These are phyloP conservation scores for Leishmania tarentolae DNA, from an alignment of 208 protist species.

Conservation along the genomic window DNA sequence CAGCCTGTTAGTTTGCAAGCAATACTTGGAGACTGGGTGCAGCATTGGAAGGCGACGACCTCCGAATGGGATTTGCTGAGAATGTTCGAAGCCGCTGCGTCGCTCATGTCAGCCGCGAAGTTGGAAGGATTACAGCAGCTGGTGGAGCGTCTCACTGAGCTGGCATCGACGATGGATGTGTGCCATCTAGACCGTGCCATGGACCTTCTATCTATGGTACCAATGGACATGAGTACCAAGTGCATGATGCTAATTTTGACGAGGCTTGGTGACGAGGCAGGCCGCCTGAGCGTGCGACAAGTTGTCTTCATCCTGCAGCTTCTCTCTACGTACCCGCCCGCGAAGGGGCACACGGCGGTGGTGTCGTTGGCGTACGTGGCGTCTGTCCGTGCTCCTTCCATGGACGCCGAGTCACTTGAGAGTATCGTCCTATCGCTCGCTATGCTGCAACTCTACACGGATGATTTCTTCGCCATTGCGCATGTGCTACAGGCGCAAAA, in stretches of 20 bases:
- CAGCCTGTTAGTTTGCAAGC: slow-evolving; percentile 32
- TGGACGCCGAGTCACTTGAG: slow-evolving; percentile 63
- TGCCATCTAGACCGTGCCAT: slow-evolving; percentile 53
- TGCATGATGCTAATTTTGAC: slow-evolving; percentile 64
- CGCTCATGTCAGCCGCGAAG: slow-evolving; percentile 31
- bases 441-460: slow-evolving; percentile 67
- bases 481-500: slow-evolving; percentile 49
- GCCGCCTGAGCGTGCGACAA: slow-evolving; percentile 61
- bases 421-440: slow-evolving; percentile 62
- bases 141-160: slow-evolving; percentile 33
- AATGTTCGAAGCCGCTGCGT: slow-evolving; percentile 47
- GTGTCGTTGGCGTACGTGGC: slow-evolving; percentile 74
- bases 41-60: slow-evolving; percentile 20
- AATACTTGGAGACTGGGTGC: slow-evolving; percentile 41
- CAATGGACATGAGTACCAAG: slow-evolving; percentile 39
- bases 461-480: slow-evolving; percentile 78
- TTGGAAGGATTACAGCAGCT: slow-evolving; percentile 20
- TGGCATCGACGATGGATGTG: slow-evolving; percentile 52
- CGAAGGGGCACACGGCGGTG: slow-evolving; percentile 61
- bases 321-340: slow-evolving; percentile 80
- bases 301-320: slow-evolving; percentile 60
- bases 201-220: slow-evolving; percentile 73
- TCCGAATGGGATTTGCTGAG: slow-evolving; percentile 57
- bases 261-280: slow-evolving; percentile 65
- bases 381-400: slow-evolving; percentile 50